Conservation (phyloP, 2,329 filamentous ascomycete genomes). For the Fusarium tupiense region DNA sequence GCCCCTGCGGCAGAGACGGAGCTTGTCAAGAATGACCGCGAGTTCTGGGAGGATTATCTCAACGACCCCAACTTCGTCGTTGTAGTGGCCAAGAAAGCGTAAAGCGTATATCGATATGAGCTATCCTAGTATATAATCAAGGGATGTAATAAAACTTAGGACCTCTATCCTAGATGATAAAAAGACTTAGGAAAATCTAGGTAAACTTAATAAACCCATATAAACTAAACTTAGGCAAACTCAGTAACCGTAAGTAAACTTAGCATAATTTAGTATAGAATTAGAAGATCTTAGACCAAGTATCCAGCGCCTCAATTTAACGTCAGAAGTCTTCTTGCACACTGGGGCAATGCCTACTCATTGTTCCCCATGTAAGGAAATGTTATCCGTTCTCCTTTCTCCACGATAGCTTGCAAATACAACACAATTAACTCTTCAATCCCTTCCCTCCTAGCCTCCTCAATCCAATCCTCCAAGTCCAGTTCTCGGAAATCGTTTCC, state of each 20-base stretch:
- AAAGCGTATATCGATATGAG: too few relatives aligned
- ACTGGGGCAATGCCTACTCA: accelerated
- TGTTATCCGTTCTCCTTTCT: background rate
- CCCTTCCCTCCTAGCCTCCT: background rate
- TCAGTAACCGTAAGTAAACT: too few relatives aligned
- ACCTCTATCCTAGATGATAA: too few relatives aligned
- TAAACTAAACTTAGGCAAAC: too few relatives aligned
- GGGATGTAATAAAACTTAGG: too few relatives aligned
- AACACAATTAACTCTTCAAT: background rate
- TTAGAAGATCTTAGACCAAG: too few relatives aligned
- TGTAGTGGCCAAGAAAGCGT: background rate
- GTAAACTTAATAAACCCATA: too few relatives aligned
- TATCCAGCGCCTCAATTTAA: accelerated
- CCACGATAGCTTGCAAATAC: background rate
- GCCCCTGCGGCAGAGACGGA: background rate
- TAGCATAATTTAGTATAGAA: too few relatives aligned
- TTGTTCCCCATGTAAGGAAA: background rate
- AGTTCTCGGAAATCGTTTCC: background rate
- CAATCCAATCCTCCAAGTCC: background rate
- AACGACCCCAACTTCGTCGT: background rate
- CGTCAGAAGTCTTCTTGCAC: too few relatives aligned
- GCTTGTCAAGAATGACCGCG: background rate
- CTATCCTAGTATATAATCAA: too few relatives aligned
- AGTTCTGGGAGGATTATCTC: background rate
- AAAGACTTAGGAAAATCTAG: too few relatives aligned